Base-by-base conservation (phyloP, 495 filamentous ascomycete species). In the Penicillium manginii region DNA sequence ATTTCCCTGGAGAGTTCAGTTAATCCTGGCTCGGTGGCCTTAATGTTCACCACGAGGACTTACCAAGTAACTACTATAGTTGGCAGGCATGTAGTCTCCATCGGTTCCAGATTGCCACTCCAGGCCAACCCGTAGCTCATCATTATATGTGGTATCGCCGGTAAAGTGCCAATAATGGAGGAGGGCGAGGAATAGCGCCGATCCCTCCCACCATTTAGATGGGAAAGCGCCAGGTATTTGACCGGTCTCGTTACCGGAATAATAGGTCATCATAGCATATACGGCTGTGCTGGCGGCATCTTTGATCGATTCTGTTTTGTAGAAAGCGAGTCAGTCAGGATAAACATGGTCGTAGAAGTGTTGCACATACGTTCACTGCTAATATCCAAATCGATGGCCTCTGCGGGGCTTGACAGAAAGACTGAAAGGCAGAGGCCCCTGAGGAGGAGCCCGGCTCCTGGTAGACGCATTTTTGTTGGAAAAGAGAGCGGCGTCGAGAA, bases 141-240 rank as follows among this genome's bases (percentile, higher is more conserved):
- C 68, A 55, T 83, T 83, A 69, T 83, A 85, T n/a, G 71, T 77
- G 8, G 60, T 59, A 61, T 86, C 84, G 50, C 78, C 81, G 7
- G 81, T 85, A 67, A 79, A 87, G 47, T 82, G 77, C 75, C 76
- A 83, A 70, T 83, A 85, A 47, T 81, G 73, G 5, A 84, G 67
- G 40, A 84, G 61, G 10, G 74, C 66, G 32, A 78, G 68, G 50
- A 81, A 84, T 46, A 84, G 81, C 48, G 88, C 87, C 15, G 86
- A 84, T n/a, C 79, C 87, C 72, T 93, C 88, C 91, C 91, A 93
- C 91, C 91, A 91, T 35, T 82, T 83, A 26, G 66, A 67, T 49
- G 77, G 77, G 58, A 88, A 78, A 8, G 85, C 70, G 26, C 86
- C 86, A 3, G 85, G 82, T 26, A 80, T 84, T 22, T 80, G 73